A percentile compares a stretch with the other conserved stretches of the same genome.
Evolutionary conservation across 2,329 filamentous ascomycete genomes (phyloP).

Genomic region (Alternaria sp.): DNA sequence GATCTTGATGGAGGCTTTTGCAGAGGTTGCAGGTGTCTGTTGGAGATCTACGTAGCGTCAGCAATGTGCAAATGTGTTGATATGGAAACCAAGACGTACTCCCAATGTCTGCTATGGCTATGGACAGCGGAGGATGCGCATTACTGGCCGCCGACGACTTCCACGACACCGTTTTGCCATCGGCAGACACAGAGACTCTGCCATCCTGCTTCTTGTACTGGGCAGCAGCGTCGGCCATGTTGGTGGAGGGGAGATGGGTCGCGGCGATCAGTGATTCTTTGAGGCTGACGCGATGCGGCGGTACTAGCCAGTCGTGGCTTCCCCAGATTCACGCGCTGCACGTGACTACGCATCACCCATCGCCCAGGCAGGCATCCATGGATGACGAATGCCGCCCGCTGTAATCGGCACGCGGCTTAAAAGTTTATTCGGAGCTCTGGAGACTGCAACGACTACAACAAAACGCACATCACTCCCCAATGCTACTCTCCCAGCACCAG

Average conservation of each 20-base stretch:
- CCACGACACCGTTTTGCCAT: conserved; percentile 82
- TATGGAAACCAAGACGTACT: conserved; percentile 65
- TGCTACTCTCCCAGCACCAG: not conserved
- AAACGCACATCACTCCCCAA: not conserved
- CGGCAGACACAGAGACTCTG: conserved; percentile 75
- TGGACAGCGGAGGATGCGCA: conserved; percentile 71
- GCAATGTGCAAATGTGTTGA: conserved; percentile 8
- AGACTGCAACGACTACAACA: not conserved
- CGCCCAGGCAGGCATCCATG: not conserved
- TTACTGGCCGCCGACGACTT: conserved; percentile 63
- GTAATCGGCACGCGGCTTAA: not conserved
- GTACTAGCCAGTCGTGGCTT: conserved; percentile 21
- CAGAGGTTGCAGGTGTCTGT: conserved; percentile 85
- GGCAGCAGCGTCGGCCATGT: conserved; percentile 49
- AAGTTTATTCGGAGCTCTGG: not conserved
- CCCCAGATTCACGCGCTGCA: conserved; percentile 22
- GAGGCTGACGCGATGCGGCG: conserved; percentile 9
- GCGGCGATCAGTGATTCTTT: not conserved
- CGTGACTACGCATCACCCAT: conserved; percentile 20
- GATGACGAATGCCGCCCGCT: not conserved
- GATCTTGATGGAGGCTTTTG: conserved; percentile 94
- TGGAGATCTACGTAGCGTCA: conserved; percentile 74
- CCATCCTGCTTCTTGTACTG: conserved; percentile 97
- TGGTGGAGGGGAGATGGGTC: conserved; percentile 19
- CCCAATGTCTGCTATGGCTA: conserved; percentile 79